Percentiles rank a stretch among this genome's conserved stretches.
phyloP scores from a whole-genome alignment of 73 alveolate genomes.

The Uronychia binucleata region DNA sequence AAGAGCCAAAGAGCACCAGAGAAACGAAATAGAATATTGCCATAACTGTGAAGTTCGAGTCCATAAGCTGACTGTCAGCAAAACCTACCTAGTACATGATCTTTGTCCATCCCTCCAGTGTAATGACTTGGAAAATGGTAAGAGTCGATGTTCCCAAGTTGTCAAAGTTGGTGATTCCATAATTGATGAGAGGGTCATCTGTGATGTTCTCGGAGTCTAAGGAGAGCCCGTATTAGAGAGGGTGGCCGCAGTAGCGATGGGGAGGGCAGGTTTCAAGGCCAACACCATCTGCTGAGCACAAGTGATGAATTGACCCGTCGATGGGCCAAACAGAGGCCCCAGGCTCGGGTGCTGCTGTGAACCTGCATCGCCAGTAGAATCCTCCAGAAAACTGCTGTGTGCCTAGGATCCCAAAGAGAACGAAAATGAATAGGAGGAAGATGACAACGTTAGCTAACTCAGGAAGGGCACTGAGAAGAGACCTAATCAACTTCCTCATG shows the following conservation, averaged over 20 bases:
- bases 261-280: slow-evolving; percentile 19
- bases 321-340: slow-evolving; percentile 11
- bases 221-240: slow-evolving; percentile 3
- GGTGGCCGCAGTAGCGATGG: slow-evolving; percentile 37
- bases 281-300: slow-evolving; percentile 19
- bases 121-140: slow-evolving; percentile 6
- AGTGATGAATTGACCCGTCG: slow-evolving; percentile 3
- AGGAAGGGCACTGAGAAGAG: slow-evolving; percentile 27
- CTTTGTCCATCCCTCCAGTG: slow-evolving; percentile 37
- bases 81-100: slow-evolving; percentile 13
- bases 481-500: slow-evolving; percentile 16
- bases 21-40: slow-evolving; percentile 8
- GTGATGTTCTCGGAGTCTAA: background rate
- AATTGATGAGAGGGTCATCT: background rate
- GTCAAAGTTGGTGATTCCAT: slow-evolving; percentile 32
- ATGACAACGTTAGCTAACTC: slow-evolving; percentile 37
- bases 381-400: slow-evolving; percentile 34
- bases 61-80: slow-evolving; percentile 5
- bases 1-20: slow-evolving; percentile 19
- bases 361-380: slow-evolving; percentile 34
- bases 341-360: slow-evolving; percentile 10
- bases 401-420: slow-evolving; percentile 56
- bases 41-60: background rate
- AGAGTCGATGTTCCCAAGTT: slow-evolving; percentile 5
- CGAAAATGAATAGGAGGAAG: slow-evolving; percentile 40